Conservation (phyloP, 495 filamentous ascomycete genomes). For the Tirmania nivea region DNA sequence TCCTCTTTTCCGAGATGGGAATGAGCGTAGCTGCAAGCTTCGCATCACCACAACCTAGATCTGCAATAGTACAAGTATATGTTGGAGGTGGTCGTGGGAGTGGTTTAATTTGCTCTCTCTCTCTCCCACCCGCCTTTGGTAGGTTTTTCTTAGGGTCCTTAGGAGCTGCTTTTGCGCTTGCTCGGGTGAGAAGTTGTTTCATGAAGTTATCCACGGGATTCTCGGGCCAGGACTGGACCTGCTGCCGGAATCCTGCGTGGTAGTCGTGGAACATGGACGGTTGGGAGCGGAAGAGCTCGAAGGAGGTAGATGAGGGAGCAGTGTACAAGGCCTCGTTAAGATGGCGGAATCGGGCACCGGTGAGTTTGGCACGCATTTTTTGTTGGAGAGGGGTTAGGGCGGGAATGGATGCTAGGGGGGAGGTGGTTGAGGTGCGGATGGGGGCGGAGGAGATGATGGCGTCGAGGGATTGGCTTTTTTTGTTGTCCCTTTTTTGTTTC, state of each 20-base stretch:
- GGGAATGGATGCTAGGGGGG: conserved; percentile 13
- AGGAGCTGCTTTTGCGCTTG: conserved; percentile 1
- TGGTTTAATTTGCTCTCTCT: conserved; percentile 17
- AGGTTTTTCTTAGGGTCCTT: conserved; percentile 3
- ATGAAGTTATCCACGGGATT: conserved; percentile 84
- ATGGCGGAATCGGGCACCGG: conserved; percentile 87
- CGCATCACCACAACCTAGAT: conserved; percentile 66
- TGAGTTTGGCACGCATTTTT: conserved; percentile 78
- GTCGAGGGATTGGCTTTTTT: conserved; percentile 3
- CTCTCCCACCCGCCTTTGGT: conserved; percentile 4
- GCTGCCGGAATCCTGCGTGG: conserved; percentile 79
- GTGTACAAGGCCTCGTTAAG: conserved; percentile 94
- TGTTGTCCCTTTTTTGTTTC: conserved; percentile 2
- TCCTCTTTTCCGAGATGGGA: conserved; percentile 12
- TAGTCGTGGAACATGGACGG: conserved; percentile 89
- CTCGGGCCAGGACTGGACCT: conserved; percentile 85
- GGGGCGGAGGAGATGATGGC: conserved; percentile 7
- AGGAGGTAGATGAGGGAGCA: conserved; percentile 55
- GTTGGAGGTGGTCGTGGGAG: conserved; percentile 11
- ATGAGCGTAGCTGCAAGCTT: conserved; percentile 9
- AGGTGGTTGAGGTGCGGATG: conserved; percentile 14
- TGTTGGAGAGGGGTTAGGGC: conserved; percentile 73
- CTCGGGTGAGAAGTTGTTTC: conserved; percentile 37
- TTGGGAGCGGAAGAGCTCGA: conserved; percentile 52
- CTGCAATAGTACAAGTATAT: conserved; percentile 50